phyloP scores from a whole-genome alignment of 1,139 yeast genomes.

The Yamadazyma sp. region DNA sequence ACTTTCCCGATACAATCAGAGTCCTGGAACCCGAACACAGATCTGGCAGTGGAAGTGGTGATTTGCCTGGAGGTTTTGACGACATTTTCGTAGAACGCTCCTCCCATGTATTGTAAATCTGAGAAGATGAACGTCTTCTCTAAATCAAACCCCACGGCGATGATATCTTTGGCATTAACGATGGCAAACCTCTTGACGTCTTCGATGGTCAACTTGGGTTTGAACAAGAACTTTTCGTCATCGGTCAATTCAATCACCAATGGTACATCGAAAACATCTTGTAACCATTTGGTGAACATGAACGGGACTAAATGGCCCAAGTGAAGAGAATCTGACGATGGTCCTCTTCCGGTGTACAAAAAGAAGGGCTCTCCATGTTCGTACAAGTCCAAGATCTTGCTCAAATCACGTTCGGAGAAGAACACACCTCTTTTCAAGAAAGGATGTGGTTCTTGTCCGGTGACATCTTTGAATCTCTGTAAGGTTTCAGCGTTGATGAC shows the following conservation, averaged over 20 bases:
- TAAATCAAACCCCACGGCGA: constrained; percentile 92
- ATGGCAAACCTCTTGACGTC: constrained; percentile 80
- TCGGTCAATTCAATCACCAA: constrained; percentile 93
- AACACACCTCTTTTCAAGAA: constrained; percentile 88
- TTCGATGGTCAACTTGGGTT: constrained; percentile 81
- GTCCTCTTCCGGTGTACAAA: constrained; percentile 97
- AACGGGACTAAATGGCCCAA: constrained; percentile 98
- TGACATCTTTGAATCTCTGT: constrained; percentile 70
- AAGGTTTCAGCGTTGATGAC: constrained; percentile 70
- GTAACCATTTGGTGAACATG: constrained; percentile 95
- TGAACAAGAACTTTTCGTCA: constrained; percentile 95
- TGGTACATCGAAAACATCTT: constrained; percentile 97
- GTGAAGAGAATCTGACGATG: constrained; percentile 93
- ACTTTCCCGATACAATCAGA: constrained; percentile 92
- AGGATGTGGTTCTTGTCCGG: constrained; percentile 94
- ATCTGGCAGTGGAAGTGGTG: constrained; percentile 92
- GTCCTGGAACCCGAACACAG: constrained; percentile 97
- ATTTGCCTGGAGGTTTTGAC: constrained; percentile 93
- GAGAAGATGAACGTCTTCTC: constrained; percentile 94
- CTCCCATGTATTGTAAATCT: constrained; percentile 90
- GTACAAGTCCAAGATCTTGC: constrained; percentile 75
- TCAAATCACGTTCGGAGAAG: constrained; percentile 89
- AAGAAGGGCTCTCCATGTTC: constrained; percentile 96
- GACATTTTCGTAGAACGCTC: constrained; percentile 90
- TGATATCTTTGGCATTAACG: constrained; percentile 89